phyloP scores from a whole-genome alignment of 495 filamentous ascomycete genomes.

The Penicillium tannophilum region DNA sequence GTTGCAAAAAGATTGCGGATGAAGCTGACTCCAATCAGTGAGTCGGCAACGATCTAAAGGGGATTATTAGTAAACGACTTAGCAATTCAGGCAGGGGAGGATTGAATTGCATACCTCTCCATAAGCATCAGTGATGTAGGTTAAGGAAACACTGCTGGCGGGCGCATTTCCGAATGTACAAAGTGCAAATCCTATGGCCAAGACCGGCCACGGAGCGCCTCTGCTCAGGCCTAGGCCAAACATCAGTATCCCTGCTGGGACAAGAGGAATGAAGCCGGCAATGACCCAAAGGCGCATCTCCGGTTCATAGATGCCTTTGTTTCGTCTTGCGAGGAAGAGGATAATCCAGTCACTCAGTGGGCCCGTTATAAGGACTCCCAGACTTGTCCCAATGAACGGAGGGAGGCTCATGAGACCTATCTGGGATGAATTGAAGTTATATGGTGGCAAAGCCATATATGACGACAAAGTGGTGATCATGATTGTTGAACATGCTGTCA shows the following conservation, averaged over 20 bases:
- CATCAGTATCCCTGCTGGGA: slow-evolving; percentile 32
- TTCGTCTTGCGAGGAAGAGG: slow-evolving; percentile 31
- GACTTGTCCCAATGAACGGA: slow-evolving; percentile 34
- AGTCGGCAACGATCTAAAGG: slow-evolving; percentile 36
- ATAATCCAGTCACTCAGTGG: slow-evolving; percentile 37
- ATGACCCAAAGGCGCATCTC: slow-evolving; percentile 37
- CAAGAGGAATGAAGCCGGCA: slow-evolving; percentile 23
- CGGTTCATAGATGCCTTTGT: slow-evolving; percentile 38
- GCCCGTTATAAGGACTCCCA: slow-evolving; percentile 34
- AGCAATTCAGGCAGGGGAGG: not conserved
- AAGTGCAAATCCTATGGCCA: slow-evolving; percentile 29
- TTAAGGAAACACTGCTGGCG: slow-evolving; percentile 31
- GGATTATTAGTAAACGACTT: not conserved
- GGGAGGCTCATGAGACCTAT: slow-evolving; percentile 42
- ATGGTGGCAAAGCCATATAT: slow-evolving; percentile 36
- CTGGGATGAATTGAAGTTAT: slow-evolving; percentile 38
- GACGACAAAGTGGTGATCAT: slow-evolving; percentile 32
- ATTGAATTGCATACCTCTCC: slow-evolving; percentile 29
- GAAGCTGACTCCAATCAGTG: slow-evolving; percentile 34
- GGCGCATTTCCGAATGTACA: slow-evolving; percentile 27
- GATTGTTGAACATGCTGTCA: slow-evolving; percentile 35
- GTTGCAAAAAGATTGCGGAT: slow-evolving; percentile 32
- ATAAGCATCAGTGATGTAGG: slow-evolving; percentile 40
- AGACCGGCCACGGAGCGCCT: slow-evolving; percentile 29
- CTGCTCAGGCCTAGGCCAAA: slow-evolving; percentile 35